Conservation (phyloP, 73 alveolate genomes). For the Paramecium octaurelia region DNA sequence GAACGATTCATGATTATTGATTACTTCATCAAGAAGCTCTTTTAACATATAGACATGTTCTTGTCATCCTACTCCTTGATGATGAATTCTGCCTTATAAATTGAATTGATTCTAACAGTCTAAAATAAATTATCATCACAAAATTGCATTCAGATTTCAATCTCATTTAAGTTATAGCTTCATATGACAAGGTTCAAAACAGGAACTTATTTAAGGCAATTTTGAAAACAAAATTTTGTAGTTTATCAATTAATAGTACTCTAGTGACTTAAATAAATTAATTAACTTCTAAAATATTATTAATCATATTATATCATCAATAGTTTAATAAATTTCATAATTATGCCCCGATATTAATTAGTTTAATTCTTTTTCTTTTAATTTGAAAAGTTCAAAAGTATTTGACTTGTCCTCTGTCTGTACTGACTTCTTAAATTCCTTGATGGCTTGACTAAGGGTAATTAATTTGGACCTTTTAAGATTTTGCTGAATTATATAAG, state of each 20-base stretch:
- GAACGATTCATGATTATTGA: conserved; percentile 66
- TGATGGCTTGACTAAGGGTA: background rate
- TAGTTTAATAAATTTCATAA: background rate
- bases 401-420: background rate
- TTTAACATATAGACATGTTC: background rate
- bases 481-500: background rate
- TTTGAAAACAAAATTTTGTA: background rate
- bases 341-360: background rate
- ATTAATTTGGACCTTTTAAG: background rate
- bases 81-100: too few relatives aligned
- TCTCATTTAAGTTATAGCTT: too few relatives aligned
- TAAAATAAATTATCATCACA: too few relatives aligned
- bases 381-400: background rate
- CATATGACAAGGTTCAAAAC: too few relatives aligned
- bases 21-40: background rate
- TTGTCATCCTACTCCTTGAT: too few relatives aligned
- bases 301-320: background rate
- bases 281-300: background rate
- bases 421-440: background rate
- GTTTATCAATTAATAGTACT: background rate
- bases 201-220: too few relatives aligned
- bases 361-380: conserved; percentile 13
- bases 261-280: background rate
- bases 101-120: too few relatives aligned
- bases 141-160: too few relatives aligned